Conservation (phyloP, 176 grass and related monocot genomes). For the Pontederia crassipes region DNA sequence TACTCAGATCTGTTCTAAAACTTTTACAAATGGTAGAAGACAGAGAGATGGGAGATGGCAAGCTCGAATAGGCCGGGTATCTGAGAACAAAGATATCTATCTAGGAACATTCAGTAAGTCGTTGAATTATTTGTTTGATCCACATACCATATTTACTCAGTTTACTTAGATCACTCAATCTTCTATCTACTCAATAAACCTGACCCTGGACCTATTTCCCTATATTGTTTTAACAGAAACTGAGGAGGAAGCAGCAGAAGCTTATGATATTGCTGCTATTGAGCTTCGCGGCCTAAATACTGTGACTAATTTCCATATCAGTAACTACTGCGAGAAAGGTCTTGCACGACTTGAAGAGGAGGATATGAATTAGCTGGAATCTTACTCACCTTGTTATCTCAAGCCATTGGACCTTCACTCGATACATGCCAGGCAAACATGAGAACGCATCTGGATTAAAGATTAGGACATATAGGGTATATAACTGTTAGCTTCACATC, state of each 20-base stretch:
- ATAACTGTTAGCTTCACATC: no score
- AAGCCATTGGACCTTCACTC: no score
- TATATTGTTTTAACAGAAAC: conserved; percentile 31
- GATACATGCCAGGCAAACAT: no score
- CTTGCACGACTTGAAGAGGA: not conserved
- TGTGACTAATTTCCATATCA: conserved; percentile 88
- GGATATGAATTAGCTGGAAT: not conserved
- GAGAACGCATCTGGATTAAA: no score
- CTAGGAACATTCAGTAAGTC: conserved; percentile 80
- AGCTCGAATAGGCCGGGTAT: conserved; percentile 75
- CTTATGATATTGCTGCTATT: conserved; percentile 81
- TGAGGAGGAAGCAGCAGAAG: conserved; percentile 89
- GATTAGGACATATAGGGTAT: no score
- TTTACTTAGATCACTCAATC: not conserved
- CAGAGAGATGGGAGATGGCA: conserved; percentile 92
- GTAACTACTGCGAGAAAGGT: conserved; percentile 62
- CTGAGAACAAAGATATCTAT: conserved; percentile 81
- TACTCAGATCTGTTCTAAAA: not conserved
- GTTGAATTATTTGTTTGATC: not conserved
- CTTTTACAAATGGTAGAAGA: conserved; percentile 34
- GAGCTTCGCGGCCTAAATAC: conserved; percentile 76
- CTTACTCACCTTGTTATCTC: no score
- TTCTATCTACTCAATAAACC: no score
- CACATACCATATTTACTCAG: not conserved
- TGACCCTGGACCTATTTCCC: not conserved